Percentiles rank a stretch among this genome's conserved stretches.
Conservation (phyloP, 257 asterid genomes). For the Rauvolfia tetraphylla region DNA sequence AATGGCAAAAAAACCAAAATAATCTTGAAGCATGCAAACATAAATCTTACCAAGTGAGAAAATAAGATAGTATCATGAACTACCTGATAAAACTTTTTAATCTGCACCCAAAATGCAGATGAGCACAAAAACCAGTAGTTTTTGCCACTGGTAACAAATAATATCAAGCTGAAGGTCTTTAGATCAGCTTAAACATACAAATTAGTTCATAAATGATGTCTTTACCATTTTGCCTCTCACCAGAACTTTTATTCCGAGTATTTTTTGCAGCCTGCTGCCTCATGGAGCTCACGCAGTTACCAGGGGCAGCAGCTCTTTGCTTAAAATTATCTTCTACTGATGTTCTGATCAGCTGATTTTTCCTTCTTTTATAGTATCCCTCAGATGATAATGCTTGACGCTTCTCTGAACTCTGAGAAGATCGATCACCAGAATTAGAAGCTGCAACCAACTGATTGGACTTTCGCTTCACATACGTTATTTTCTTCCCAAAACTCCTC, state of each 20-base stretch:
- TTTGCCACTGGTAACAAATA: background rate
- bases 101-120: background rate
- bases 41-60: background rate
- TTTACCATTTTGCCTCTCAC: slow-evolving; percentile 43
- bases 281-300: slow-evolving; percentile 19
- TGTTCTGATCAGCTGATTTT: slow-evolving; percentile 82
- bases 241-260: slow-evolving; percentile 14
- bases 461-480: slow-evolving; percentile 62
- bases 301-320: slow-evolving; percentile 30
- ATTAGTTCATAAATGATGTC: slow-evolving; percentile 4
- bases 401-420: slow-evolving; percentile 31
- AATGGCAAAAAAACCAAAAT: background rate
- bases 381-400: slow-evolving; percentile 43
- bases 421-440: slow-evolving; percentile 36
- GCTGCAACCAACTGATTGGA: slow-evolving; percentile 82
- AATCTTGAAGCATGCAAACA: background rate
- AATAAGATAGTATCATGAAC: background rate
- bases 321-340: slow-evolving; percentile 37
- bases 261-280: slow-evolving; percentile 32
- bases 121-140: background rate
- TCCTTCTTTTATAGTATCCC: slow-evolving; percentile 76
- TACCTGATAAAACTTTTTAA: background rate
- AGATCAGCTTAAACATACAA: background rate
- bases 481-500: slow-evolving; percentile 40
- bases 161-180: background rate